phyloP scores from a whole-genome alignment of 306 rosid genomes.

The Quercus rubra region DNA sequence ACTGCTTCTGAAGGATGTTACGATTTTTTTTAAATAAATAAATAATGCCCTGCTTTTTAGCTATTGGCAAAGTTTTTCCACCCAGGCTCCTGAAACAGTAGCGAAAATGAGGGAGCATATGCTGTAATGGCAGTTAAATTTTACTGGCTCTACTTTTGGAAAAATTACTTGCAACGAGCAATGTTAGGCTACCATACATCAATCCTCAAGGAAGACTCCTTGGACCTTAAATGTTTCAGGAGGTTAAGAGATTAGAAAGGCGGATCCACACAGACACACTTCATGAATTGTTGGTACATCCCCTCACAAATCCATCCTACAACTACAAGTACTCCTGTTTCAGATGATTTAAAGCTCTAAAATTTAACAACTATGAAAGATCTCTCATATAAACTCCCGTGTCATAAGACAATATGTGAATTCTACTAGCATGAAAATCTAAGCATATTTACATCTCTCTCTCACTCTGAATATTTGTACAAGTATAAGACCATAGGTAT shows the following conservation, averaged over 20 bases:
- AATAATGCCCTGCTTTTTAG: neutral
- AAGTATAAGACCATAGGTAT: neutral
- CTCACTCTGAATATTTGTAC: neutral
- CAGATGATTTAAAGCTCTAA: neutral
- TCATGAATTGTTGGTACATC: neutral
- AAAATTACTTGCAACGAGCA: neutral
- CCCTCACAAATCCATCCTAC: neutral
- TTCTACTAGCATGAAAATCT: neutral
- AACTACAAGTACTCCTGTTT: neutral
- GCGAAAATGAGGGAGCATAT: neutral
- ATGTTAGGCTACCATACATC: neutral
- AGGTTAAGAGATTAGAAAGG: neutral
- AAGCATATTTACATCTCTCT: neutral
- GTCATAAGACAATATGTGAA: neutral
- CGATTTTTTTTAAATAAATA: neutral
- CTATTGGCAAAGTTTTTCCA: neutral
- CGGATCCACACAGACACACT: neutral
- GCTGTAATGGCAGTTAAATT: neutral
- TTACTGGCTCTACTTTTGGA: neutral
- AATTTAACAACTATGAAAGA: neutral
- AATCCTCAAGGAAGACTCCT: neutral
- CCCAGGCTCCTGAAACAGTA: neutral
- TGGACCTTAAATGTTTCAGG: neutral
- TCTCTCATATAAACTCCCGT: neutral
- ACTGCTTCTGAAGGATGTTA: neutral